Base-by-base conservation (phyloP, 345 rosid species). In the Garcia nutans region DNA sequence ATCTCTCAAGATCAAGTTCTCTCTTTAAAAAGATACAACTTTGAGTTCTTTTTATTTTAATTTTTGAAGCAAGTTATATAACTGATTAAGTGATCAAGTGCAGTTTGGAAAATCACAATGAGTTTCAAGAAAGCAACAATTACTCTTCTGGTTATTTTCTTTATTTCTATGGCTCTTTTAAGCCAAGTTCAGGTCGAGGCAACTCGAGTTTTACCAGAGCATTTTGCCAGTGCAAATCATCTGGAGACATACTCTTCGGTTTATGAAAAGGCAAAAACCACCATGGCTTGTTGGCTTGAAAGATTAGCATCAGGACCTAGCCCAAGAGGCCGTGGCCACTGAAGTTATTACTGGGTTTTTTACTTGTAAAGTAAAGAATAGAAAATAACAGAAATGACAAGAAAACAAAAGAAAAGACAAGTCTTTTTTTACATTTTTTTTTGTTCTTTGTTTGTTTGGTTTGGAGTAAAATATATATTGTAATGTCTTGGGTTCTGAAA, bases 181-280 rank as follows among this genome's bases (percentile, higher is more conserved):
- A 85, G 85, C 72, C 75, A 73, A 3, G 45, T 70, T 26, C n/a
- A 50, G 0, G 88, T 82, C 0, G 88, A 86, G 76, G 92, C 85
- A 0, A 52, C 79, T 0, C 77, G 89, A 67, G 84, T 76, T 47
- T 52, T 87, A 57, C 70, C 77, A 20, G 85, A 82, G 20, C 88
- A 83, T 63, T 83, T 81, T 17, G 82, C 10, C 17, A 41, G 60
- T 37, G 49, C 73, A 41, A 56, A 41, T 71, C 76, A 77, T 42
- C 13, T 77, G 61, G 71, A 63, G 68, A 64, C 58, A 1, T 73
- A 70, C 10, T 65, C 85, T 0, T 66, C 79, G 0, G 85, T 74
- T 20, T 80, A 74, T 23, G 74, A 66, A 68, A 79, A 50, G 49
- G 79, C 80, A 2, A 79, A 61, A 31, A 44, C 0, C 72, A 76